Base-by-base conservation (phyloP, 352 stramenopile species). In the Phytophthora macrochlamydospora region DNA sequence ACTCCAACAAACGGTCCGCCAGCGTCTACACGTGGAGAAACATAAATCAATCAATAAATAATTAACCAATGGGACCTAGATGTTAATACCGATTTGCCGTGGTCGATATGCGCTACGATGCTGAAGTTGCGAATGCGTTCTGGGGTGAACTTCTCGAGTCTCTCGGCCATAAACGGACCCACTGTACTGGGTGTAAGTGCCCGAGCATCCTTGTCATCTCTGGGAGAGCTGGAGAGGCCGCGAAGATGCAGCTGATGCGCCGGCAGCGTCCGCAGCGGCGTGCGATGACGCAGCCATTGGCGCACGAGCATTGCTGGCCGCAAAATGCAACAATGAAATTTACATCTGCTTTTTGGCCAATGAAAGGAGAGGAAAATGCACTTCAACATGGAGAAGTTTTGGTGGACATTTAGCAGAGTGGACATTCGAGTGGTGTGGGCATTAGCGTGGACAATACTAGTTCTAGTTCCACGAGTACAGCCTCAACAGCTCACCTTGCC, bases 81-180 rank as follows among this genome's bases (percentile, higher is more conserved):
- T 48, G 32, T 2, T 59, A 65, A 72, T 7, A 81, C 87, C 77
- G 87, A 95, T 78, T 97, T 97, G 65, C 91, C 91, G 68, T 97
- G 91, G 64, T 97, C 91, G 38, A 97, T 97, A 56, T 97, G 91
- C 12, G 91, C 89, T 37, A 97, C 90, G 66, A 97, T 97, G 67
- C 86, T 93, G 69, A 96, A 96, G 74, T 96, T 96, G 75, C 89
- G 83, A 65, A 95, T 90, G 28, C 93, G 97, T 30, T 91, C 67
- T 2, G 87, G 85, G 58, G 56, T 63, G 64, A 94, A 88, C 2
- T 76, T 63, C 33, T 78, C 67, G n/a, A 95, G 69, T 33, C 87
- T 73, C 59, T 78, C 68, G 14, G 70, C 75, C 67, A 95, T 71
- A 71, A 80, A 94, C 13, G 83, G 61, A 4, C 83, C 87, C 29